phyloP scores from a whole-genome alignment of 1,284 basidiomycete genomes.

The Austroboletus niveus region DNA sequence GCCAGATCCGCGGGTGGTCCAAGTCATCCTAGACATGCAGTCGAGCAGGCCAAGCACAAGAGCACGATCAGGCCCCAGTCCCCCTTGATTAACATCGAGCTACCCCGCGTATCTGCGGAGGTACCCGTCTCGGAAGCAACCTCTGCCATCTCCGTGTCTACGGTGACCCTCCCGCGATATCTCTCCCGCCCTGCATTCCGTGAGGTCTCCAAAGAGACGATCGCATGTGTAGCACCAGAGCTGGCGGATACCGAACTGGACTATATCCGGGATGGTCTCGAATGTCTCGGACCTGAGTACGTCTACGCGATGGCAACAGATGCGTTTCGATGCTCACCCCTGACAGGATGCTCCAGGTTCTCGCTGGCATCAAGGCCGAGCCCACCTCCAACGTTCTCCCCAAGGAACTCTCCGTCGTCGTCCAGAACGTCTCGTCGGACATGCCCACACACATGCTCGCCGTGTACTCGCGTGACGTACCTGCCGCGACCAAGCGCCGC shows the following conservation, averaged over 20 bases:
- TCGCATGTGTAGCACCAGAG: slow-evolving; percentile 27
- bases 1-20: slow-evolving; percentile 20
- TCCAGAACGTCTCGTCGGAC: slow-evolving; percentile 34
- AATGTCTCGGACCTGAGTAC: slow-evolving; percentile 30
- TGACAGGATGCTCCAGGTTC: slow-evolving; percentile 31
- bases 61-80: neutral
- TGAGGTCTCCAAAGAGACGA: slow-evolving; percentile 10
- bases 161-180: slow-evolving; percentile 22
- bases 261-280: slow-evolving; percentile 30
- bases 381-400: slow-evolving; percentile 27
- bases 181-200: slow-evolving; percentile 20
- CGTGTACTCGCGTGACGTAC: slow-evolving; percentile 37
- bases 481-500: slow-evolving; percentile 27
- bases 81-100: slow-evolving; percentile 9
- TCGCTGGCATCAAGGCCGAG: slow-evolving; percentile 27
- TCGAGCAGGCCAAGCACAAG: slow-evolving; percentile 28
- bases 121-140: slow-evolving; percentile 5
- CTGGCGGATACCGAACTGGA: slow-evolving; percentile 18
- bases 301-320: neutral
- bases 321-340: slow-evolving; percentile 10
- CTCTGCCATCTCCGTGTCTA: slow-evolving; percentile 5
- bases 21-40: slow-evolving; percentile 22
- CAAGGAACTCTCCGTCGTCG: slow-evolving; percentile 21
- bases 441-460: slow-evolving; percentile 58
- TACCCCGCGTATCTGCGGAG: slow-evolving; percentile 10